Conservation (phyloP, 2,329 filamentous ascomycete species). For the Colletotrichum coccodes region DNA sequence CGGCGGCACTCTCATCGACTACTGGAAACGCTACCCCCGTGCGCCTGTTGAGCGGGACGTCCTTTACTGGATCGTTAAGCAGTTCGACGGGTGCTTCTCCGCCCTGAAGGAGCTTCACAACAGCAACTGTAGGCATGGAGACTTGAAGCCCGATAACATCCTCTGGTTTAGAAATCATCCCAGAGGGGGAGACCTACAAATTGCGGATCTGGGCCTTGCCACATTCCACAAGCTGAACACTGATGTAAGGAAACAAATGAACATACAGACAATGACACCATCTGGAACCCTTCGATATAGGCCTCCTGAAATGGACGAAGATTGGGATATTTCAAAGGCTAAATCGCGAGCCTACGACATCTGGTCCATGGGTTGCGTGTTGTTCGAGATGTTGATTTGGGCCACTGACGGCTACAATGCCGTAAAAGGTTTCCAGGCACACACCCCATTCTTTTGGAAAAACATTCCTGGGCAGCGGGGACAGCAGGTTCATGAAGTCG, state of each 20-base stretch:
- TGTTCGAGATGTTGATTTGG: conserved; percentile 42
- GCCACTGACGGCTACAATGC: conserved; percentile 32
- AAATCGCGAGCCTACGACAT: conserved; percentile 40
- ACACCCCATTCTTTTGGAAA: background rate
- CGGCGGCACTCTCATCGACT: conserved; percentile 4
- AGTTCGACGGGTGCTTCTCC: background rate
- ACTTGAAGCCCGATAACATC: conserved; percentile 25
- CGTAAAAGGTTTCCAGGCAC: background rate
- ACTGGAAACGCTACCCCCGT: background rate
- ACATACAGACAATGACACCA: background rate
- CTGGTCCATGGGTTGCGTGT: conserved; percentile 45
- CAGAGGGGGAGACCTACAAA: background rate
- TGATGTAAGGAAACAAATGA: background rate
- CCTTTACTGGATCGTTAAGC: background rate
- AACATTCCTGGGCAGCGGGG: too few species aligned
- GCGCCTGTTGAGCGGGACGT: background rate
- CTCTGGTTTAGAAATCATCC: too few species aligned
- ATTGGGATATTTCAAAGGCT: background rate
- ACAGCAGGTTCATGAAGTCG: background rate
- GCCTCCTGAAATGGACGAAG: background rate
- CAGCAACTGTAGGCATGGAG: conserved; percentile 7
- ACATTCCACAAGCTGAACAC: too few species aligned
- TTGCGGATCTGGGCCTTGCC: background rate
- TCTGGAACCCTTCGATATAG: conserved; percentile 3
- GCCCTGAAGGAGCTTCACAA: background rate